Percentiles rank a stretch among this genome's conserved stretches.
Evolutionary conservation across 2,329 filamentous ascomycete genomes (phyloP).

Genomic region (Colletotrichum higginsianum): DNA sequence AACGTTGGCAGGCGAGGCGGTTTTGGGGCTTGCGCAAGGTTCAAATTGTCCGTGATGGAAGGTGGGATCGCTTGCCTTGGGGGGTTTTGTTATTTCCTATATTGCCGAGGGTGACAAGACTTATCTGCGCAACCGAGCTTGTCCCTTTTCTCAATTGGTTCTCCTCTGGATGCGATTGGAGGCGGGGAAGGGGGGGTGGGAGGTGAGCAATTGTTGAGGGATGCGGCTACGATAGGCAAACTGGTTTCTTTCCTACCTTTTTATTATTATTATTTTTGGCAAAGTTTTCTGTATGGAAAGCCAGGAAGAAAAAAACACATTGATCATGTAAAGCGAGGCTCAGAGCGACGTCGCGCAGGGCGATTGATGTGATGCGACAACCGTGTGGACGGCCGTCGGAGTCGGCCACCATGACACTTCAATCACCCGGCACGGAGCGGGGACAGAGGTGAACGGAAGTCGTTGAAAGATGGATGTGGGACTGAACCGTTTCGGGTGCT

Average conservation of each 20-base stretch:
- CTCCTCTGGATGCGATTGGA: slow-evolving; percentile 32
- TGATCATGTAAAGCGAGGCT: slow-evolving; percentile 7
- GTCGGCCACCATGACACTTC: slow-evolving; percentile 1
- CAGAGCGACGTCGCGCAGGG: neutral
- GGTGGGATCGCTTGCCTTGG: slow-evolving; percentile 25
- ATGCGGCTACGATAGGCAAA: slow-evolving; percentile 34
- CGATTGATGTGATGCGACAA: slow-evolving; percentile 18
- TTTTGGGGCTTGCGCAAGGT: slow-evolving; percentile 29
- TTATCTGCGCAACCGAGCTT: slow-evolving; percentile 13
- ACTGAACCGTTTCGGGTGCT: slow-evolving; percentile 23
- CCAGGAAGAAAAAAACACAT: slow-evolving; percentile 3
- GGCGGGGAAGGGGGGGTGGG: neutral
- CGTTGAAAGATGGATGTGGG: slow-evolving; percentile 33
- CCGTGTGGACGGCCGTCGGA: neutral
- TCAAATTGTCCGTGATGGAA: slow-evolving; percentile 37
- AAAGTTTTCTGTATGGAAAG: slow-evolving; percentile 25
- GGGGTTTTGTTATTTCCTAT: slow-evolving; percentile 27
- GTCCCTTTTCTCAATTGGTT: slow-evolving; percentile 24
- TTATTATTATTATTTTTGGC: slow-evolving; percentile 27
- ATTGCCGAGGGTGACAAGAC: slow-evolving; percentile 15
- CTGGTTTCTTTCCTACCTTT: slow-evolving; percentile 1
- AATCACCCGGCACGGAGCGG: slow-evolving; percentile 25
- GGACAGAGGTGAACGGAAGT: slow-evolving; percentile 25
- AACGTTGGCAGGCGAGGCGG: slow-evolving; percentile 27
- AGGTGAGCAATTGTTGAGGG: neutral